Conservation (phyloP, 805 yeast genomes). For the Hagleromyces aurorensis region DNA sequence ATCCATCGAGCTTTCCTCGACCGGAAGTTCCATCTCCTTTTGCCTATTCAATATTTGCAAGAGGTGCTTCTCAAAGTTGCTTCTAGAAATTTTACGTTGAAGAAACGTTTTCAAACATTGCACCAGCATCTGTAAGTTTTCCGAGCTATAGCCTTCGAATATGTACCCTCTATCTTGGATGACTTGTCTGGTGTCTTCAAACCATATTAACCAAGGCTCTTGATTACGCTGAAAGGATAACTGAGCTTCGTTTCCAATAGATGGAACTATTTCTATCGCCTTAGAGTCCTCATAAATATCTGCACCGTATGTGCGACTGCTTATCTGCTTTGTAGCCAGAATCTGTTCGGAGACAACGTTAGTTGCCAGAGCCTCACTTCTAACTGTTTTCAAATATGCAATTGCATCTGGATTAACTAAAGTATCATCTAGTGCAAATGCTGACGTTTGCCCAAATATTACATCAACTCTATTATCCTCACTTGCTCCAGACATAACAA, state of each 20-base stretch:
- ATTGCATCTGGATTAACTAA: conserved; percentile 23
- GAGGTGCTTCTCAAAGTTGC: conserved; percentile 11
- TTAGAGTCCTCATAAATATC: too few relatives aligned
- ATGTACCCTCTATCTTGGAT: conserved; percentile 7
- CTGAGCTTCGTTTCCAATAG: too few relatives aligned
- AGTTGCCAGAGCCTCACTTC: conserved; percentile 25
- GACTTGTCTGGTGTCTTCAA: conserved; percentile 3
- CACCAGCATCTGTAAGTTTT: conserved; percentile 16
- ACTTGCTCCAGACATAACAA: too few relatives aligned
- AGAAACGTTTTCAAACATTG: conserved; percentile 15
- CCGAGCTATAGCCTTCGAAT: conserved; percentile 15
- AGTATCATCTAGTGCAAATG: conserved; percentile 20
- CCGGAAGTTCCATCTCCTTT: conserved; percentile 2
- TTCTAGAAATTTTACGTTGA: conserved; percentile 5
- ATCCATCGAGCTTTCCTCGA: conserved; percentile 10
- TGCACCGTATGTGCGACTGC: too few relatives aligned
- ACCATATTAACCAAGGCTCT: conserved; percentile 13
- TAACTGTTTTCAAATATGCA: conserved; percentile 20
- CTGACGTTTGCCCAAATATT: conserved; percentile 26
- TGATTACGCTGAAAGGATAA: conserved; percentile 4
- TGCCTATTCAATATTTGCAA: conserved; percentile 13
- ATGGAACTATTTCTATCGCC: too few relatives aligned
- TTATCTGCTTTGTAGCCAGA: too few relatives aligned
- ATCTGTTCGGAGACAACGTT: conserved; percentile 5
- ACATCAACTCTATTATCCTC: too few relatives aligned